These are phyloP conservation scores for Cyclotella choctawhatcheeana DNA, from an alignment of 108 stramenopile species.

Conservation along the genomic window DNA sequence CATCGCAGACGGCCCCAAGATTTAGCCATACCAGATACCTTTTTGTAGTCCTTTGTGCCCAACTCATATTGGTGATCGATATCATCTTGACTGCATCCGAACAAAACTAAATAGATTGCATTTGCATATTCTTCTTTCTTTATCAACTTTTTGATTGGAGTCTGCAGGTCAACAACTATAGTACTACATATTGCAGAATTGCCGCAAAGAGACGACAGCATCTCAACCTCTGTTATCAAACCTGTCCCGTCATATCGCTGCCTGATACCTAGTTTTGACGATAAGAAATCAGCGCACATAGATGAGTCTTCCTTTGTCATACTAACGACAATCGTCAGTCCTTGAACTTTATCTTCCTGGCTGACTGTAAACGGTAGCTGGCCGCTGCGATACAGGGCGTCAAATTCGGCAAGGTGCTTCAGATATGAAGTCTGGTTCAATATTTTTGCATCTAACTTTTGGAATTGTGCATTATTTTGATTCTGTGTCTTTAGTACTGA, in stretches of 20 bases:
- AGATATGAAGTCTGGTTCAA: conserved; percentile 7
- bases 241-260: neutral
- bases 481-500: conserved; percentile 10
- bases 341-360: neutral
- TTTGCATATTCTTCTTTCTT: conserved; percentile 29
- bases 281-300: conserved; percentile 1
- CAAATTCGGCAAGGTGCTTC: conserved; percentile 8
- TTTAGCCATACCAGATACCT: conserved; percentile 32
- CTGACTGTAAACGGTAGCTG: neutral
- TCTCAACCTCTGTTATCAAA: conserved; percentile 5
- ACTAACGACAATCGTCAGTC: conserved; percentile 9
- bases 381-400: conserved; percentile 4
- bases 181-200: conserved; percentile 10
- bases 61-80: conserved; percentile 20
- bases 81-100: conserved; percentile 41
- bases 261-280: conserved; percentile 6
- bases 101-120: conserved; percentile 42
- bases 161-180: neutral
- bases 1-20: conserved; percentile 44
- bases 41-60: conserved; percentile 4
- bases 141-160: conserved; percentile 11
- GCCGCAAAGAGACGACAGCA: conserved; percentile 2
- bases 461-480: too few species aligned
- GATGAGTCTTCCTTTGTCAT: conserved; percentile 1
- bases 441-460: neutral